These are phyloP conservation scores for Nicotiana undulata DNA, from an alignment of 257 asterid species.

Conservation along the genomic window DNA sequence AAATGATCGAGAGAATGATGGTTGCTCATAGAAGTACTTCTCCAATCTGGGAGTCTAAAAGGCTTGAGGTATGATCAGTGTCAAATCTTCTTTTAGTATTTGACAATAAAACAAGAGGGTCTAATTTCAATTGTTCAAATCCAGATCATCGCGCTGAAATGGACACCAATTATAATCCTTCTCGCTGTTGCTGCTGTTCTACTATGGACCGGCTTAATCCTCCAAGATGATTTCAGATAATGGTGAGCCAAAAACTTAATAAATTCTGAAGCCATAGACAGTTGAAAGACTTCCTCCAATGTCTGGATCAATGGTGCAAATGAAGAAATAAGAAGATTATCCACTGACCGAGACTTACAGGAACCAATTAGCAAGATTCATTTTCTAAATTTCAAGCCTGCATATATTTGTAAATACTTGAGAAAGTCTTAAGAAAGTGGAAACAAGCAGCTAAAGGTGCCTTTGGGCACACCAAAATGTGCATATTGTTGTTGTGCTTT, in stretches of 20 bases:
- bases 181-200: constrained; percentile 35
- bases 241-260: neutral
- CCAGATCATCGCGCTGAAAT: constrained; percentile 48
- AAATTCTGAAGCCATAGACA: neutral
- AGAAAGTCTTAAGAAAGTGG: neutral
- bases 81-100: neutral
- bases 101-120: neutral
- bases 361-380: neutral
- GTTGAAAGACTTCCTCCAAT: neutral
- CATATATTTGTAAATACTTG: too few species aligned
- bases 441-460: neutral
- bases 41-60: constrained; percentile 50
- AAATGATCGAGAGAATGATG: constrained; percentile 29
- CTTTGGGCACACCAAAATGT: neutral
- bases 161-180: constrained; percentile 45
- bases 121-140: neutral
- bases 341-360: neutral
- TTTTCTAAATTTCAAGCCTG: too few species aligned
- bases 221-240: constrained; percentile 18
- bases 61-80: constrained; percentile 36
- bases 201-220: constrained; percentile 25
- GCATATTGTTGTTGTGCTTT: neutral
- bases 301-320: neutral
- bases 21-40: constrained; percentile 30
- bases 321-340: neutral